These are phyloP conservation scores for Atkinsonella texensis DNA, from an alignment of 2,329 filamentous ascomycete genomes.

Conservation along the genomic window DNA sequence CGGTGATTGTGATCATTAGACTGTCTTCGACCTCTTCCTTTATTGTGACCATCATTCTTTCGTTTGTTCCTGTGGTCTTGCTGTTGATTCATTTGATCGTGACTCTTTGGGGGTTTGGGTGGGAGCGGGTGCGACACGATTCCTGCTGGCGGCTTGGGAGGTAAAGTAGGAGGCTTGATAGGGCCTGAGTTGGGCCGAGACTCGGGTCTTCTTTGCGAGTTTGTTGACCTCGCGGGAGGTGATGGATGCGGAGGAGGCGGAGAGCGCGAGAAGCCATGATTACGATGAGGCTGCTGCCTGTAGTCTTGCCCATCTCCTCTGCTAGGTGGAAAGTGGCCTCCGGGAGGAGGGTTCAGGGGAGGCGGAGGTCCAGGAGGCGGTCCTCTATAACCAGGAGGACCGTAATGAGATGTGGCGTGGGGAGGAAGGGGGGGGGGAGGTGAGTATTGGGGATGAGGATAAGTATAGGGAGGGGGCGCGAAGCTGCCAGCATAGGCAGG, in stretches of 20 bases:
- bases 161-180: constrained; percentile 4
- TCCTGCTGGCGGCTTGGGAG: constrained; percentile 7
- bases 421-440: constrained; percentile 11
- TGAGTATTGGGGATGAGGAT: constrained; percentile 14
- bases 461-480: constrained; percentile 13
- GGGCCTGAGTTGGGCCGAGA: not conserved
- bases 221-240: not conserved
- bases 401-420: constrained; percentile 9
- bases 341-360: constrained; percentile 6
- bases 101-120: constrained; percentile 19
- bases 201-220: not conserved
- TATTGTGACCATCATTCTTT: constrained; percentile 20
- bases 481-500: constrained; percentile 13
- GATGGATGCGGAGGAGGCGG: constrained; percentile 1
- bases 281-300: constrained; percentile 2
- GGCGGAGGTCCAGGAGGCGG: constrained; percentile 3
- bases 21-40: constrained; percentile 15
- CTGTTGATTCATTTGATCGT: constrained; percentile 15
- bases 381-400: constrained; percentile 8
- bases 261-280: constrained; percentile 5
- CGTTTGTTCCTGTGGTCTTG: constrained; percentile 20
- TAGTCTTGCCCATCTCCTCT: constrained; percentile 4
- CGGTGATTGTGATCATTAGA: constrained; percentile 4
- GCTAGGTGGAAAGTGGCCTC: not conserved
- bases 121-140: constrained; percentile 16